These are phyloP conservation scores for Zygoascus sp. DNA, from an alignment of 1,139 yeast genomes.

Conservation along the genomic window DNA sequence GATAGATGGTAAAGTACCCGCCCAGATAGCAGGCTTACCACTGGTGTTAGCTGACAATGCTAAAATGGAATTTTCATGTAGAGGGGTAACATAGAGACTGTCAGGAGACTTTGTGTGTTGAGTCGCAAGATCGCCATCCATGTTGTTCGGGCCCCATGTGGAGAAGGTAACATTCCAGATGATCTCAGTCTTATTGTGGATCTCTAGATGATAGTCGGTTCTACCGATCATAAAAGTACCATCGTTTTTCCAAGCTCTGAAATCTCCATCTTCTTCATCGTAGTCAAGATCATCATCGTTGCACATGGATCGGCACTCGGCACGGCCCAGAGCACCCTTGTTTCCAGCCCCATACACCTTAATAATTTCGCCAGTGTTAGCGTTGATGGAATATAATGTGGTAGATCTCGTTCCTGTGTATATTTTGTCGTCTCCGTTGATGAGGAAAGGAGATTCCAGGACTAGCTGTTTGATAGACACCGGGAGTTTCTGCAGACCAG, in stretches of 20 bases:
- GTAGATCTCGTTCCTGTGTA: slow-evolving; percentile 84
- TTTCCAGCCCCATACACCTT: slow-evolving; percentile 58
- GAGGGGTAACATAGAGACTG: slow-evolving; percentile 74
- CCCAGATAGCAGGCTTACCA: slow-evolving; percentile 72
- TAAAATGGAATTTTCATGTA: slow-evolving; percentile 59
- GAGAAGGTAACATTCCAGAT: slow-evolving; percentile 86
- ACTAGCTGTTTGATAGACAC: slow-evolving; percentile 76
- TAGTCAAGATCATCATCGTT: slow-evolving; percentile 21
- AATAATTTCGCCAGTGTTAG: slow-evolving; percentile 70
- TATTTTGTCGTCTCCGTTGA: slow-evolving; percentile 76
- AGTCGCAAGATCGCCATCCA: slow-evolving; percentile 62
- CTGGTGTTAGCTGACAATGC: slow-evolving; percentile 58
- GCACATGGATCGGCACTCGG: slow-evolving; percentile 23
- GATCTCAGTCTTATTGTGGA: slow-evolving; percentile 61
- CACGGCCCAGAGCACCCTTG: slow-evolving; percentile 24
- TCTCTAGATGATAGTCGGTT: slow-evolving; percentile 53
- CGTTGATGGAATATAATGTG: slow-evolving; percentile 68
- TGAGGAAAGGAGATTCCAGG: slow-evolving; percentile 61
- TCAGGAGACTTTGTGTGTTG: slow-evolving; percentile 47
- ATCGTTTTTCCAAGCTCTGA: slow-evolving; percentile 22
- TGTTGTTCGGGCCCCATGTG: slow-evolving; percentile 89
- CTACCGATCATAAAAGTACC: slow-evolving; percentile 37
- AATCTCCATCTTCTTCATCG: slow-evolving; percentile 20
- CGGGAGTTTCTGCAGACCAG: slow-evolving; percentile 78
- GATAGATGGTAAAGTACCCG: slow-evolving; percentile 53